A percentile compares a stretch with the other conserved stretches of the same genome.
Evolutionary conservation across 768 basidiomycete species (phyloP).

Genomic region (Piloderma croceum): DNA sequence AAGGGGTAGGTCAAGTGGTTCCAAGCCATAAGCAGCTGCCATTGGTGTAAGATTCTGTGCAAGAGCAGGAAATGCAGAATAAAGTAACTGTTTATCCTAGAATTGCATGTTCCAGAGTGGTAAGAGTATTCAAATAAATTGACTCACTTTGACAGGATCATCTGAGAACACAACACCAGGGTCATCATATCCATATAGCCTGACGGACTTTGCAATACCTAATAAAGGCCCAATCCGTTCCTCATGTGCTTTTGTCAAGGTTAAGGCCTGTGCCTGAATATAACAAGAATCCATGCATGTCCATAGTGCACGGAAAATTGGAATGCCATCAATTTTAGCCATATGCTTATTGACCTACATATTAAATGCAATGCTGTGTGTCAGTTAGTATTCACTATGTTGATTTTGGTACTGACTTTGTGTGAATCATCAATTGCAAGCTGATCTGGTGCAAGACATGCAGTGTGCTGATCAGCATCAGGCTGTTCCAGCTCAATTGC

Average conservation of each 20-base stretch:
- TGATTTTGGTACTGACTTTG: too few species aligned
- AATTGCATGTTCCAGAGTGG: background rate
- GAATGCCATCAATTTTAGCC: slow-evolving; percentile 16
- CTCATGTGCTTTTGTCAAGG: slow-evolving; percentile 20
- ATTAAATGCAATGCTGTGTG: too few species aligned
- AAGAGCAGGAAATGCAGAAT: slow-evolving; percentile 6
- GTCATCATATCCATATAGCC: slow-evolving; percentile 4
- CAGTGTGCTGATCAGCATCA: slow-evolving; percentile 21
- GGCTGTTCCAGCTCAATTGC: slow-evolving; percentile 19
- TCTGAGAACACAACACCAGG: slow-evolving; percentile 7
- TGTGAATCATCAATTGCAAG: slow-evolving; percentile 20
- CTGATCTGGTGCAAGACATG: slow-evolving; percentile 18
- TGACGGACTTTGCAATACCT: slow-evolving; percentile 6
- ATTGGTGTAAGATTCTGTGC: background rate
- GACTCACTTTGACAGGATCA: slow-evolving; percentile 9
- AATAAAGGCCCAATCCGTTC: slow-evolving; percentile 7
- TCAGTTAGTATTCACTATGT: too few species aligned
- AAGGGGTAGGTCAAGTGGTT: too few species aligned
- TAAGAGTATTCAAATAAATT: slow-evolving; percentile 1
- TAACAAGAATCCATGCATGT: slow-evolving; percentile 19
- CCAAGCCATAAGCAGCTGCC: too few species aligned
- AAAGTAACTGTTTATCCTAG: slow-evolving; percentile 6
- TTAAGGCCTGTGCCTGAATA: slow-evolving; percentile 17
- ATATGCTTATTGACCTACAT: slow-evolving; percentile 23
- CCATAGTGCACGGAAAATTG: slow-evolving; percentile 19